Base-by-base conservation (phyloP, 305 asterid genomes). In the Fraxinus floribunda region DNA sequence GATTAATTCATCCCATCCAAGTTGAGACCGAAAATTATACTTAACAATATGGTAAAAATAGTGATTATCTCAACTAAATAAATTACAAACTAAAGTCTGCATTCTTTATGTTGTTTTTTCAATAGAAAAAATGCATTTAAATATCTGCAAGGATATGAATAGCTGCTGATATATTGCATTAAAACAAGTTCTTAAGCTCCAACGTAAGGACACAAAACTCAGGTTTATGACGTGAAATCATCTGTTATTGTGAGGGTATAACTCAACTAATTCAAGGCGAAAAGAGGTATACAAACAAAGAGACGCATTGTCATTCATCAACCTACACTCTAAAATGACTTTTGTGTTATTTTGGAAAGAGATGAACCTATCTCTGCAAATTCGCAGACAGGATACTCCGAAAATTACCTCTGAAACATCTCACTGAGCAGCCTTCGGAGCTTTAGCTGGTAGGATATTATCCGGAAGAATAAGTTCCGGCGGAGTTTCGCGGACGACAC, bases 401-500 rank as follows among this genome's bases (percentile, higher is more conserved):
- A 32, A 11, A 72, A 68, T 76, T 57, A 3, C 34, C 32, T 64
- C 60, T 57, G 46, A 30, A 30, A 73, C 24, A 52, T 80, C 80
- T 87, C 78, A 80, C 41, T 75, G 86, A 57, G 77, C 0, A 76
- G 60, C 81, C 84, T 83, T 86, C 3, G 79, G 76, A 60, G 86
- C 78, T 83, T 86, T 88, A n/a, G 79, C 83, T 16, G 86, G 88
- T 75, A 84, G 82, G 44, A 84, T 83, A 64, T 88, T 85, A 38
- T 86, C 88, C 1, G 91, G 89, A 83, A 84, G 89, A 49, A 81
- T 80, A 79, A 88, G 88, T 83, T 88, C 88, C 16, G 86, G 86
- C 15, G 89, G 91, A 70, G 88, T 88, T 85, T 86, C 89, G n/a
- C 91, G 87, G 38, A 84, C 71, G 16, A 86, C 87, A 35, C 89